Conservation (phyloP, 768 basidiomycete species). For the Termitomyces eurrhizus region DNA sequence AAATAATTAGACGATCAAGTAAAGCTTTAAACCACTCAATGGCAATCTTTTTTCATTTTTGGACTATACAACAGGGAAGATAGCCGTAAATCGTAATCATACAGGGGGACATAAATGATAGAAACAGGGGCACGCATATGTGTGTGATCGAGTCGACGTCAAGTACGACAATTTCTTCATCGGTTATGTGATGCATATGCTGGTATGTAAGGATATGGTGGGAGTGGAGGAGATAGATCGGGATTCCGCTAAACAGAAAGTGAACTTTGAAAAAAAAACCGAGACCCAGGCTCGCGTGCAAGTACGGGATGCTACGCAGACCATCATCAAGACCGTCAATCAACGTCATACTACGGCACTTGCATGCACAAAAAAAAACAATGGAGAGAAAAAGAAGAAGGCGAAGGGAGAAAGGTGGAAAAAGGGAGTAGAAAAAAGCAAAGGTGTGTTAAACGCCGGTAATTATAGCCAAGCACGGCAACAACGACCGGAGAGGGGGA, state of each 20-base stretch:
- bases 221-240: neutral
- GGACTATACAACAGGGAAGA: neutral
- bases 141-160: neutral
- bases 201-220: neutral
- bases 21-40: neutral
- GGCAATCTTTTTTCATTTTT: neutral
- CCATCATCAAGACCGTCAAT: conserved; percentile 12
- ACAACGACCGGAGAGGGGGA: neutral
- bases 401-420: neutral
- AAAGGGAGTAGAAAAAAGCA: neutral
- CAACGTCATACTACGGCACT: conserved; percentile 1
- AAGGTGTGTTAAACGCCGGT: neutral
- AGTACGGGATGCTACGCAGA: conserved; percentile 1
- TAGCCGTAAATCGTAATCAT: neutral
- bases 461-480: neutral
- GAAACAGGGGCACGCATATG: neutral
- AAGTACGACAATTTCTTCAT: neutral
- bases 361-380: neutral
- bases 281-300: conserved; percentile 7
- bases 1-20: too few relatives aligned
- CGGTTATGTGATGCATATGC: neutral
- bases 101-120: neutral
- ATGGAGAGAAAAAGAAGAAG: neutral
- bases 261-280: neutral
- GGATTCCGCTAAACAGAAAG: neutral